Conservation (phyloP, 2,329 filamentous ascomycete species). For the Fusarium sp. region DNA sequence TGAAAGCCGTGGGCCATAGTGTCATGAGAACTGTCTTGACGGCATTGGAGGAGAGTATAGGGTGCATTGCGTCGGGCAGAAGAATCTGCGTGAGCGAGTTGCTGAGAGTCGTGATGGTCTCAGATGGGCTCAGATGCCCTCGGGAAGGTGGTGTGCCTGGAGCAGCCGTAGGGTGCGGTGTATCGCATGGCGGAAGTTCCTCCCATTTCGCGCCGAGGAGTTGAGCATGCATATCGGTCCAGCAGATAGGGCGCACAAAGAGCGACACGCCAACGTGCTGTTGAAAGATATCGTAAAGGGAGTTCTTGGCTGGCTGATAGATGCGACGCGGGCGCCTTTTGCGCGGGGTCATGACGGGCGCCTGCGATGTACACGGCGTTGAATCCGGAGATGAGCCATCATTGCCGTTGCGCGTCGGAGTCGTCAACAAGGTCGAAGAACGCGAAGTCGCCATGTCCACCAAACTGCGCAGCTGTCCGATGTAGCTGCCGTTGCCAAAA, state of each 20-base stretch:
- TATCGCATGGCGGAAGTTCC: slow-evolving; percentile 55
- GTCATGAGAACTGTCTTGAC: slow-evolving; percentile 58
- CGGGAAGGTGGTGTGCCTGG: slow-evolving; percentile 51
- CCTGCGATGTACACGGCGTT: slow-evolving; percentile 45
- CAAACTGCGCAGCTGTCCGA: slow-evolving; percentile 47
- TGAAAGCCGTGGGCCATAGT: slow-evolving; percentile 56
- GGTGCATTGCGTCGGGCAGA: slow-evolving; percentile 47
- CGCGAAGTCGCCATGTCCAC: slow-evolving; percentile 45
- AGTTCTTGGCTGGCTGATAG: slow-evolving; percentile 58
- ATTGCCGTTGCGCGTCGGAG: slow-evolving; percentile 18
- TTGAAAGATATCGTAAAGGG: slow-evolving; percentile 64
- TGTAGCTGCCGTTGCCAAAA: slow-evolving; percentile 45
- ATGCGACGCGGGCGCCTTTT: slow-evolving; percentile 48
- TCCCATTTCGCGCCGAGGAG: slow-evolving; percentile 61
- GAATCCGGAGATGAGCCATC: slow-evolving; percentile 27
- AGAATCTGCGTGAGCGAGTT: slow-evolving; percentile 58
- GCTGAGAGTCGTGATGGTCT: slow-evolving; percentile 56
- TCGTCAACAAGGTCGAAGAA: slow-evolving; percentile 17
- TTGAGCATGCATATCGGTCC: slow-evolving; percentile 63
- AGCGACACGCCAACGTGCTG: slow-evolving; percentile 60
- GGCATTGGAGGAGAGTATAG: slow-evolving; percentile 53
- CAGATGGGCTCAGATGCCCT: slow-evolving; percentile 54
- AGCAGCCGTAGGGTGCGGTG: slow-evolving; percentile 53
- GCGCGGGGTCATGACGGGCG: slow-evolving; percentile 34
- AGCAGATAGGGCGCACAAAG: slow-evolving; percentile 64